phyloP scores from a whole-genome alignment of 805 yeast species.

The Kuraishia cidri region DNA sequence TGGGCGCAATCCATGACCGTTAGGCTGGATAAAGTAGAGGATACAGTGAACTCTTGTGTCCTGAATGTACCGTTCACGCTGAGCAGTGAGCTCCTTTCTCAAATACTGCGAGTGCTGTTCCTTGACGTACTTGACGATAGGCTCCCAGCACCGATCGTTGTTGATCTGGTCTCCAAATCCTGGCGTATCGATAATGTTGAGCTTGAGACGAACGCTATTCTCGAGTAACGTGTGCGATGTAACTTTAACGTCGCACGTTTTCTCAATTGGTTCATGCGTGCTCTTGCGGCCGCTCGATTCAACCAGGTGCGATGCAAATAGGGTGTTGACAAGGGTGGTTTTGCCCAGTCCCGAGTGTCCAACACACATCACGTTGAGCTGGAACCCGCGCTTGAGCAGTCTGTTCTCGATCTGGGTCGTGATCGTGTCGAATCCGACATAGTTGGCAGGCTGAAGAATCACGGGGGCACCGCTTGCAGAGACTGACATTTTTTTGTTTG shows the following conservation, averaged over 20 bases:
- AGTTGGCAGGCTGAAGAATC: conserved; percentile 42
- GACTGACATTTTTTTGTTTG: too few species aligned
- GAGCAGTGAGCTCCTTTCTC: conserved; percentile 91
- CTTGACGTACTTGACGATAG: conserved; percentile 86
- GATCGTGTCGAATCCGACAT: conserved; percentile 96
- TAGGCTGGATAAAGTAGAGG: conserved; percentile 84
- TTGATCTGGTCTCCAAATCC: conserved; percentile 97
- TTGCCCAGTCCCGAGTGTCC: conserved; percentile 94
- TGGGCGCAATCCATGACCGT: conserved; percentile 74
- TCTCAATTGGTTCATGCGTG: conserved; percentile 65
- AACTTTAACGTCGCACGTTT: conserved; percentile 79
- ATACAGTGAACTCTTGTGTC: conserved; percentile 95
- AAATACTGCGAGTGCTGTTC: conserved; percentile 90
- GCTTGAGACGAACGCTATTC: conserved; percentile 76
- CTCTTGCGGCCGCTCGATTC: conserved; percentile 65
- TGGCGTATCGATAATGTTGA: conserved; percentile 93
- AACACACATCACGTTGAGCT: conserved; percentile 89
- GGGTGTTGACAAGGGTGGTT: conserved; percentile 83
- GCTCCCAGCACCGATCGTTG: conserved; percentile 96
- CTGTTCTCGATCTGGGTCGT: conserved; percentile 93
- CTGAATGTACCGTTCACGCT: conserved; percentile 71
- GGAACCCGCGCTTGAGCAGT: conserved; percentile 86
- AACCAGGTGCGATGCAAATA: conserved; percentile 76
- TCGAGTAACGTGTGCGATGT: conserved; percentile 67
- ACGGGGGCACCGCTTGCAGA: background rate